Evolutionary conservation across 192 early-diverging fungal genomes (phyloP).

Genomic region (Coemansia sp.): DNA sequence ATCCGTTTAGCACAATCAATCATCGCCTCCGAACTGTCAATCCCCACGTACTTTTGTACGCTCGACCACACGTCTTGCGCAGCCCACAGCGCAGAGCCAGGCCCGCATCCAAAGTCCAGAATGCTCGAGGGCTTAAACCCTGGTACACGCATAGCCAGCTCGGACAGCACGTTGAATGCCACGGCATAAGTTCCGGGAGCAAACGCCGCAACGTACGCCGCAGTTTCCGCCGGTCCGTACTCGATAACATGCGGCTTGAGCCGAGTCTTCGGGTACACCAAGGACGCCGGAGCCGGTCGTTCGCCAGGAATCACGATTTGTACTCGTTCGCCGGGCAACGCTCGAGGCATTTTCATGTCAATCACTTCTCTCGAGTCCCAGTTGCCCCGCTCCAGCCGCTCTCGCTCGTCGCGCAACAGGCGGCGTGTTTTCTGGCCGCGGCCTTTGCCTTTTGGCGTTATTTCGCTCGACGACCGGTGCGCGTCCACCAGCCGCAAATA

Average conservation of each 20-base stretch:
- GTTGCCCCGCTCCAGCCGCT: neutral
- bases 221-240: slow-evolving; percentile 70
- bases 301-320: slow-evolving; percentile 23
- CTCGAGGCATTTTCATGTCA: neutral
- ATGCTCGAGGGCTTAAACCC: slow-evolving; percentile 60
- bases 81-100: slow-evolving; percentile 83
- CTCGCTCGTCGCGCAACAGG: slow-evolving; percentile 12
- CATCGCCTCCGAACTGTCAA: slow-evolving; percentile 81
- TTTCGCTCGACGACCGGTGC: slow-evolving; percentile 35
- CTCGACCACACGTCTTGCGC: slow-evolving; percentile 59
- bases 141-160: slow-evolving; percentile 64
- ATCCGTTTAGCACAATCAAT: slow-evolving; percentile 64
- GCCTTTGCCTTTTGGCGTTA: slow-evolving; percentile 38
- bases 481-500: slow-evolving; percentile 45
- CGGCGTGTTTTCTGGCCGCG: slow-evolving; percentile 11
- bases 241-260: slow-evolving; percentile 65
- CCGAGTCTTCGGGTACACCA: slow-evolving; percentile 24
- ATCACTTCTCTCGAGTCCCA: neutral
- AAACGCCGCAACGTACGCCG: slow-evolving; percentile 70
- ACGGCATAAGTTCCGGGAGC: slow-evolving; percentile 67
- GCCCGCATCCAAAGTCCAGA: slow-evolving; percentile 82
- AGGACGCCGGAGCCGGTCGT: slow-evolving; percentile 34
- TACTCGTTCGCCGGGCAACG: slow-evolving; percentile 39
- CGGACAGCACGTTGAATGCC: slow-evolving; percentile 64
- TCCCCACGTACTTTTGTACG: slow-evolving; percentile 57